Base-by-base conservation (phyloP, 2,329 filamentous ascomycete genomes). In the Aspergillus fumigatiaffinis region DNA sequence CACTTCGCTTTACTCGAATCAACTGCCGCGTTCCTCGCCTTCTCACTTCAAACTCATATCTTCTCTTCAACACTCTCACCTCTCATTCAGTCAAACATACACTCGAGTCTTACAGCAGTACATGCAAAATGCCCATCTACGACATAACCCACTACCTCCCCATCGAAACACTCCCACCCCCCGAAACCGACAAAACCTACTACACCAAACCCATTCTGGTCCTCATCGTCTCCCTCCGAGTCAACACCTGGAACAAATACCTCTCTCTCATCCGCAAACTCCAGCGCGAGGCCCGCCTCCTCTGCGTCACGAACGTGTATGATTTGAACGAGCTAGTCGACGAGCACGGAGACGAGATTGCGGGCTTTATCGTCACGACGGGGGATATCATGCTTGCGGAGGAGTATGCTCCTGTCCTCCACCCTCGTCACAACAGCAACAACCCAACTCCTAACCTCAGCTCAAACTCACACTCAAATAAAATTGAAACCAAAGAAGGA, bases 311-410 rank as follows among this genome's bases (percentile, higher is more conserved):
- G 3, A 53, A 38, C 35, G 9, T 52, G 21, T 17, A 23, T 5
- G n/a, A 38, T 28, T 50, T 61, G 6, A 29, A 53, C n/a, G 32
- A 26, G 8, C 10, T 38, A 23, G 49, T 60, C 35, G n/a, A 29
- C 12, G 25, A 49, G 14, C 51, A 51, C 57, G 51, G 21, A 9
- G n/a, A 42, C 26, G 32, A 32, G n/a, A 54, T 61, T 7, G 52
- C 53, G 1, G 61, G 56, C 4, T 57, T 63, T 29, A 32, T 63
- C 5, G 53, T 60, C 2, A 42, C 59, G 4, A 57, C 59, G 29
- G 41, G 54, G 2, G 25, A 17, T 3, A 53, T 61, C 29, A 57
- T 60, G 52, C 38, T 60, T 6, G 46, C 42, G 10, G 48, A 41
- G 3, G 21, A 61, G 32, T 35, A 17, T 4, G 32, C 17, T 14